Percentiles rank a stretch among this genome's conserved stretches.
Evolutionary conservation across 2,329 filamentous ascomycete genomes (phyloP).

Genomic region (Cladobotryum mycophilum): DNA sequence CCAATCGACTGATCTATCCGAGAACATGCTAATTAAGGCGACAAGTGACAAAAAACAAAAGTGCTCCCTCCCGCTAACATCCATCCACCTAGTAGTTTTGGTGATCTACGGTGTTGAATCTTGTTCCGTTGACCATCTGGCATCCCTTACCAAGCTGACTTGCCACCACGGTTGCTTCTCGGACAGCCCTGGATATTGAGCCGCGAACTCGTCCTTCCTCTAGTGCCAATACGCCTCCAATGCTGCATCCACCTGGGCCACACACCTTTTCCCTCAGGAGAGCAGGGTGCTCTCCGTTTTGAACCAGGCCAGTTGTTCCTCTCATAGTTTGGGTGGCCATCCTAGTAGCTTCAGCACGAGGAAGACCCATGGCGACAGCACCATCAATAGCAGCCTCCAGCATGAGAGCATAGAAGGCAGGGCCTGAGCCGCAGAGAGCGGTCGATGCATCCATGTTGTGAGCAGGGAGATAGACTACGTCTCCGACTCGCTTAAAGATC

Average conservation of each 20-base stretch:
- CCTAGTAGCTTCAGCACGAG: slow-evolving; percentile 62
- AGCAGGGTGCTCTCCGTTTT: slow-evolving; percentile 68
- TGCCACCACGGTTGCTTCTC: slow-evolving; percentile 65
- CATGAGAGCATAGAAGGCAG: slow-evolving; percentile 70
- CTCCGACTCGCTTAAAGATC: slow-evolving; percentile 71
- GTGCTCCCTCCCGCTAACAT: not conserved
- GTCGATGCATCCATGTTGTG: slow-evolving; percentile 66
- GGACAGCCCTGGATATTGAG: slow-evolving; percentile 59
- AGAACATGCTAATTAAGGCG: slow-evolving; percentile 4
- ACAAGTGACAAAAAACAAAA: slow-evolving; percentile 2
- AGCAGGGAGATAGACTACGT: slow-evolving; percentile 61
- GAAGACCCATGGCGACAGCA: slow-evolving; percentile 71
- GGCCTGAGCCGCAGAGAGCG: slow-evolving; percentile 67
- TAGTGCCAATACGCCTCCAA: slow-evolving; percentile 64
- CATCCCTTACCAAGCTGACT: slow-evolving; percentile 48
- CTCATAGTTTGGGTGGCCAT: slow-evolving; percentile 79
- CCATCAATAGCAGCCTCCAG: slow-evolving; percentile 72
- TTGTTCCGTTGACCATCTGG: slow-evolving; percentile 32
- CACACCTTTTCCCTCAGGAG: slow-evolving; percentile 69
- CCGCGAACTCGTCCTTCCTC: slow-evolving; percentile 68
- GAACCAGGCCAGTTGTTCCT: slow-evolving; percentile 62
- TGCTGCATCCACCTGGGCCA: slow-evolving; percentile 72
- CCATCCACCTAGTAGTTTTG: not conserved
- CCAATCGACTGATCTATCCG: slow-evolving; percentile 4
- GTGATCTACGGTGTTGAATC: slow-evolving; percentile 13